Conservation (phyloP, 1,284 basidiomycete species). For the Microbotryum lychnidis-dioicae region DNA sequence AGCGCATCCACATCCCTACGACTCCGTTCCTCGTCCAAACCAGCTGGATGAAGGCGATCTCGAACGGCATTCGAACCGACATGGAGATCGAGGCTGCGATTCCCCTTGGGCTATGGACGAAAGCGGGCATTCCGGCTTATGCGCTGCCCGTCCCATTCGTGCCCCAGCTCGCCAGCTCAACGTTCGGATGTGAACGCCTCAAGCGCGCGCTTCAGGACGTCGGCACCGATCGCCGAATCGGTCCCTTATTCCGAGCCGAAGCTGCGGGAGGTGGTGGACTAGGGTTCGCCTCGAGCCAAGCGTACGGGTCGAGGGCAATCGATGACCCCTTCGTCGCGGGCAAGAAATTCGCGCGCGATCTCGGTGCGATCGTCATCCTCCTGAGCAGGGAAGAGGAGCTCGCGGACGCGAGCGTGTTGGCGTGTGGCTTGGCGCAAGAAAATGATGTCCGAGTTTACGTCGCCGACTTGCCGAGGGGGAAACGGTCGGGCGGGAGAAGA, state of each 20-base stretch:
- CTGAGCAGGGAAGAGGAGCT: conserved; percentile 20
- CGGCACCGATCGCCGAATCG: neutral
- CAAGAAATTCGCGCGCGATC: neutral
- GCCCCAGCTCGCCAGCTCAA: neutral
- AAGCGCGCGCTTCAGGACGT: neutral
- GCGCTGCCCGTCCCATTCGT: conserved; percentile 16
- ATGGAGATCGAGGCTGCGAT: conserved; percentile 15
- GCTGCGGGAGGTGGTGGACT: neutral
- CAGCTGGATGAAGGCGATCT: conserved; percentile 19
- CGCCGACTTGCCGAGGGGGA: conserved; percentile 11
- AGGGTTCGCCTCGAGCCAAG: conserved; percentile 7
- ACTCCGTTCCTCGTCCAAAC: conserved; percentile 21
- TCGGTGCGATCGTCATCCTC: conserved; percentile 17
- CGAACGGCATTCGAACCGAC: conserved; percentile 14
- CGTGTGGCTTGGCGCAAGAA: conserved; percentile 23
- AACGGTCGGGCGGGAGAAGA: neutral
- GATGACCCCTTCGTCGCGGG: neutral
- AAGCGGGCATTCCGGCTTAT: conserved; percentile 12
- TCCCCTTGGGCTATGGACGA: conserved; percentile 17
- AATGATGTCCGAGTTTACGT: conserved; percentile 21
- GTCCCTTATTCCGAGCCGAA: neutral
- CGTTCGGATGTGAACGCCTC: conserved; percentile 10
- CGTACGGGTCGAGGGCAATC: conserved; percentile 4
- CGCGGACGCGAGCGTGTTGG: conserved; percentile 16
- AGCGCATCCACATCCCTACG: conserved; percentile 13